A percentile compares a stretch with the other conserved stretches of the same genome.
phyloP scores from a whole-genome alignment of 306 rosid species.

The Morella rubra region DNA sequence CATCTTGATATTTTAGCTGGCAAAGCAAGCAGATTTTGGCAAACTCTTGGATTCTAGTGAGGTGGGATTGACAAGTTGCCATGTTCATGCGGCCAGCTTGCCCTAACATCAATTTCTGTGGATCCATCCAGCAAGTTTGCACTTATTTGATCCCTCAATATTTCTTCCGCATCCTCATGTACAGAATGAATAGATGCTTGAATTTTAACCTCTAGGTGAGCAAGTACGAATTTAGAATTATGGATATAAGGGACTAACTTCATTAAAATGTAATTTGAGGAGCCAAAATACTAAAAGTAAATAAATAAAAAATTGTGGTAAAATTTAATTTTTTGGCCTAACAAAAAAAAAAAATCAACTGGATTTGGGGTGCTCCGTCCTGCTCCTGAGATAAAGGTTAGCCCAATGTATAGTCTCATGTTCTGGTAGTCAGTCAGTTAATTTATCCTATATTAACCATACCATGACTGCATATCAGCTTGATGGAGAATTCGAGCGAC shows the following conservation, averaged over 20 bases:
- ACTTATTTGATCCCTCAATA: not conserved
- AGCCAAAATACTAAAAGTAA: too few species aligned
- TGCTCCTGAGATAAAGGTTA: not conserved
- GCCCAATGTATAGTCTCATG: not conserved
- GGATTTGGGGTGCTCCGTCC: too few species aligned
- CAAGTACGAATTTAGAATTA: too few species aligned
- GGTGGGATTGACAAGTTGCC: conserved; percentile 21
- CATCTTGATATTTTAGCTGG: conserved; percentile 46
- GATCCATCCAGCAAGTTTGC: not conserved
- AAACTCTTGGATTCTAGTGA: conserved; percentile 35
- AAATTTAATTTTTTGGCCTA: too few species aligned
- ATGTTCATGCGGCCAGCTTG: conserved; percentile 10
- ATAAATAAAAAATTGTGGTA: too few species aligned
- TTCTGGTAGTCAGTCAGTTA: not conserved
- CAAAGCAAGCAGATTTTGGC: conserved; percentile 25
- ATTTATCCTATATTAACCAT: not conserved
- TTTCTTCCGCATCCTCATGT: not conserved
- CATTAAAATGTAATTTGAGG: too few species aligned
- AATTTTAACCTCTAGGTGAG: not conserved
- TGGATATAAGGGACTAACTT: too few species aligned
- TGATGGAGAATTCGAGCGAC: not conserved
- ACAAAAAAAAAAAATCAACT: too few species aligned
- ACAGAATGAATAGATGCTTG: not conserved
- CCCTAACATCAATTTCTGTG: conserved; percentile 6
- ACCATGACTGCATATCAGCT: not conserved